Evolutionary conservation across 345 rosid genomes (phyloP).

Genomic region (Rhodamnia rubescens): DNA sequence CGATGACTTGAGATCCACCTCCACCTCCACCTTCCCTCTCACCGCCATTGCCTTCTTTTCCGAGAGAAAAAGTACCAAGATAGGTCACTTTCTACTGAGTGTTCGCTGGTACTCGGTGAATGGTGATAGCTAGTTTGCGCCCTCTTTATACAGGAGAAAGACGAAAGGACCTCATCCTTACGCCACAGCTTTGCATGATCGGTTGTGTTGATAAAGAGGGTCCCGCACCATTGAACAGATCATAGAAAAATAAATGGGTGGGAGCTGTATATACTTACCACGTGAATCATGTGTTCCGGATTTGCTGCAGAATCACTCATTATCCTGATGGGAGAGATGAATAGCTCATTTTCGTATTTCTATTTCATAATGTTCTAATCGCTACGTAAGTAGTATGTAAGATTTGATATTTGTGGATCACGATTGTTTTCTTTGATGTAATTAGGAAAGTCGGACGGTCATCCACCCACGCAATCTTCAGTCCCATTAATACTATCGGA

Average conservation of each 20-base stretch:
- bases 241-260: too few species aligned
- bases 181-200: neutral
- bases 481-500: neutral
- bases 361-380: neutral
- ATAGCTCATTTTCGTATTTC: neutral
- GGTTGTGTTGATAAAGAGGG: neutral
- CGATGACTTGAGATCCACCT: neutral
- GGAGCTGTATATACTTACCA: too few species aligned
- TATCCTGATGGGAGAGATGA: neutral
- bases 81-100: neutral
- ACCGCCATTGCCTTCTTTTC: neutral
- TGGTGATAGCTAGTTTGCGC: neutral
- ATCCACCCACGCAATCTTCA: neutral
- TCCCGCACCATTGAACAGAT: neutral
- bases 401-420: neutral
- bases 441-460: neutral
- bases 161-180: neutral
- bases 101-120: neutral
- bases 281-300: neutral
- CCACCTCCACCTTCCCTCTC: neutral
- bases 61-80: neutral
- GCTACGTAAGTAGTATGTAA: neutral
- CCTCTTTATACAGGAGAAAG: neutral
- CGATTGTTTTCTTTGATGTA: neutral
- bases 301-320: neutral